Conservation (phyloP, 345 rosid genomes). For the Eucalyptus paniculata region DNA sequence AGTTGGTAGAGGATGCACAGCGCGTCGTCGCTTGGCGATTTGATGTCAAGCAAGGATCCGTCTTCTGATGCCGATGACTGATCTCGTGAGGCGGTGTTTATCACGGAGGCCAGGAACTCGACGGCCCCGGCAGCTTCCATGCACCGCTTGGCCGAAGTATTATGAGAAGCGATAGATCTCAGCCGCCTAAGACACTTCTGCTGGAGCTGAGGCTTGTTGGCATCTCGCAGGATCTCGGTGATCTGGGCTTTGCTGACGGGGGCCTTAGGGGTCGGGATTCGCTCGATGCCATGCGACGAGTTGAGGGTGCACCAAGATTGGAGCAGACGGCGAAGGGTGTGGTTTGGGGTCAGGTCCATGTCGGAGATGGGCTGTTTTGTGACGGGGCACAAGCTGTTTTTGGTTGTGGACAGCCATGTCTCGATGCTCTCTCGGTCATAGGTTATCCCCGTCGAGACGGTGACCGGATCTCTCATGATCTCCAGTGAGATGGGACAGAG, state of each 20-base stretch:
- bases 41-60: background rate
- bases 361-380: conserved; percentile 47
- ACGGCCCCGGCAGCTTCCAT: conserved; percentile 65
- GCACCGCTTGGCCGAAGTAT: conserved; percentile 41
- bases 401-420: background rate
- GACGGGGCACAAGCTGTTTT: conserved; percentile 11
- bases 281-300: conserved; percentile 65
- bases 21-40: conserved; percentile 42
- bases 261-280: conserved; percentile 85
- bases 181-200: conserved; percentile 43
- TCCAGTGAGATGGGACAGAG: conserved; percentile 6
- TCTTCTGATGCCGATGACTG: background rate
- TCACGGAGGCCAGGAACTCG: conserved; percentile 44
- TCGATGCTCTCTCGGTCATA: conserved; percentile 11
- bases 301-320: conserved; percentile 94
- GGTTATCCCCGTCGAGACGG: conserved; percentile 7
- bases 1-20: conserved; percentile 54
- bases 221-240: conserved; percentile 33
- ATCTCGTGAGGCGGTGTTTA: background rate
- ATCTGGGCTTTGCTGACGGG: conserved; percentile 47
- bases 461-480: conserved; percentile 9
- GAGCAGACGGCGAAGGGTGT: conserved; percentile 68
- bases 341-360: conserved; percentile 59
- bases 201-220: conserved; percentile 34
- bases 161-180: conserved; percentile 39